A percentile compares a stretch with the other conserved stretches of the same genome.
These are phyloP conservation scores for Lipomyces yamadae DNA, from an alignment of 805 yeast genomes.

Conservation along the genomic window DNA sequence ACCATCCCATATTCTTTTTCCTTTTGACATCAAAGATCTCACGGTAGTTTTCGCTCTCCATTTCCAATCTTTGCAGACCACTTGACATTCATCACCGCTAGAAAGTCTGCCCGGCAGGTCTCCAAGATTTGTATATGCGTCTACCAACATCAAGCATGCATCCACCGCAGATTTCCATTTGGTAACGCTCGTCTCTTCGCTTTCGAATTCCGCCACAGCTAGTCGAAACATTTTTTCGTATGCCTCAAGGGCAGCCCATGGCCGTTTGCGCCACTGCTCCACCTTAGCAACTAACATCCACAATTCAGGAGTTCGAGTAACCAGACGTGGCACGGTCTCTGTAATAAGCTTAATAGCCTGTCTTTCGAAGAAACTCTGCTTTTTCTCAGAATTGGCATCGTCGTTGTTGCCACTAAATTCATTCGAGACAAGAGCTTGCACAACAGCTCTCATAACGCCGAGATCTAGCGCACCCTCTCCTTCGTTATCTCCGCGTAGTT, in stretches of 20 bases:
- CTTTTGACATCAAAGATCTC: constrained; percentile 77
- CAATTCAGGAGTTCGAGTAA: constrained; percentile 66
- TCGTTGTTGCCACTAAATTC: constrained; percentile 52
- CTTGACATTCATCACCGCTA: constrained; percentile 71
- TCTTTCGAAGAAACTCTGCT: constrained; percentile 62
- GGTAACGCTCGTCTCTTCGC: constrained; percentile 61
- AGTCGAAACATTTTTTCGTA: constrained; percentile 88
- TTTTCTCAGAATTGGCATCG: constrained; percentile 43
- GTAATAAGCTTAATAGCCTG: constrained; percentile 75
- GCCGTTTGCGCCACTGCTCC: constrained; percentile 81
- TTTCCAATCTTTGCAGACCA: constrained; percentile 81
- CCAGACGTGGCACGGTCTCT: constrained; percentile 66
- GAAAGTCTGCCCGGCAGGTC: constrained; percentile 67
- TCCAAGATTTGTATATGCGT: constrained; percentile 89
- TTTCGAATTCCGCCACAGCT: constrained; percentile 60
- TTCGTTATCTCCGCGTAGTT: constrained; percentile 57
- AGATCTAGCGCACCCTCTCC: constrained; percentile 74
- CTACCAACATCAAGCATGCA: constrained; percentile 74
- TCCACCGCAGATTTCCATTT: constrained; percentile 82
- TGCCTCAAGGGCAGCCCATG: constrained; percentile 86
- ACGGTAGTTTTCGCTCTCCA: constrained; percentile 76
- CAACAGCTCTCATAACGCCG: constrained; percentile 74
- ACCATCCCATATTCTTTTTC: constrained; percentile 78
- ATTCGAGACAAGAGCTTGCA: constrained; percentile 59
- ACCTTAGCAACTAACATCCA: constrained; percentile 88